Percentiles rank a stretch among this genome's conserved stretches.
phyloP scores from a whole-genome alignment of 768 basidiomycete genomes.

The Pisolithus sp. region DNA sequence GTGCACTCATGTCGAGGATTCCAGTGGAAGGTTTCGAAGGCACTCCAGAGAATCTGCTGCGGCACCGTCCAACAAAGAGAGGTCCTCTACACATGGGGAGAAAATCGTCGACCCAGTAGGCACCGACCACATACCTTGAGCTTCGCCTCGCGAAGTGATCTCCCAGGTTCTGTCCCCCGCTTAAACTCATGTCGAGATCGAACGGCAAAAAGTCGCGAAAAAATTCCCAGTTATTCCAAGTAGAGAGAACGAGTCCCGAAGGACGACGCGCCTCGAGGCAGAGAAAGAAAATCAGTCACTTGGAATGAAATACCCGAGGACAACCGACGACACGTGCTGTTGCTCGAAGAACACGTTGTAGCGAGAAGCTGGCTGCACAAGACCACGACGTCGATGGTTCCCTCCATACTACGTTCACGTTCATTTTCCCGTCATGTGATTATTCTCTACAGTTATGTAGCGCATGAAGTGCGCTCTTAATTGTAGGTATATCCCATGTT shows the following conservation, averaged over 20 bases:
- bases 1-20: too few species aligned
- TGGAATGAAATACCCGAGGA: neutral
- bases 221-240: neutral
- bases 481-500: too few species aligned
- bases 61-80: neutral
- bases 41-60: neutral
- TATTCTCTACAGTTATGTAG: neutral
- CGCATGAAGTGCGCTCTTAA: neutral
- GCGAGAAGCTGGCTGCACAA: neutral
- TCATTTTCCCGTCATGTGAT: neutral
- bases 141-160: too few species aligned
- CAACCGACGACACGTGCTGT: neutral
- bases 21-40: too few species aligned
- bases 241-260: neutral
- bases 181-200: neutral
- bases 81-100: neutral
- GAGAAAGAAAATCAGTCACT: neutral
- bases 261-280: neutral
- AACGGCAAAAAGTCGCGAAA: neutral
- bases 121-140: neutral
- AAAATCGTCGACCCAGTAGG: too few species aligned
- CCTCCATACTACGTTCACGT: neutral
- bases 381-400: neutral
- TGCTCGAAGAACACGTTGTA: neutral
- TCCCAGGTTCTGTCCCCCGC: neutral